Base-by-base conservation (phyloP, 768 basidiomycete species). In the Lactarius akahatsu region DNA sequence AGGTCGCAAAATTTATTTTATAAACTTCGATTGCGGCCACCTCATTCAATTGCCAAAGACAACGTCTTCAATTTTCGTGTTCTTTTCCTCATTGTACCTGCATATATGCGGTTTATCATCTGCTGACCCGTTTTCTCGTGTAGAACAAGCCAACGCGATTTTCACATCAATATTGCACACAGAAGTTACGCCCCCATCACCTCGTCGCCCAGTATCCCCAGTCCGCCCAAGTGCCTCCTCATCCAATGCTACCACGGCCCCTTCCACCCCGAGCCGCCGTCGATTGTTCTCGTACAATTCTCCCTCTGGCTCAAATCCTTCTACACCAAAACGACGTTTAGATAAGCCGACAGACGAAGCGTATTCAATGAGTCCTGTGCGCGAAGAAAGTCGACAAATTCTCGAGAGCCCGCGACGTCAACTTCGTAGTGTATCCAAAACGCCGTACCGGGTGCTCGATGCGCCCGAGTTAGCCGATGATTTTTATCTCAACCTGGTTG, bases 401-500 rank as follows among this genome's bases (percentile, higher is more conserved):
- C 86, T 99, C 55, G 86, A 95, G 69, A 91, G 89, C 62, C 94
- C 96, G 0, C 83, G 92, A 34, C 86, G 92, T 59, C 83, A 88
- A 65, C 84, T 92, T 8, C 86, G 96, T 54, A 88, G 82, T 65
- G 91, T 98, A 1, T 90, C 90, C 79, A 95, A 96, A 76, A 97
- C 96, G 0, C 96, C 96, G 2, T 98, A 96, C 79, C 87, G 97
- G 65, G 96, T 98, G 1, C 84, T 98, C 40, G 96, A 99, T 74
- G 96, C 96, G 9, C 97, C 96, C 0, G 96, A 98, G 63, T 86
- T 99, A 15, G 94, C 94, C 34, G 96, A 98, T 74, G 96, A 99
- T 76, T 99, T 98, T 77, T 98, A 99, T 73, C 89, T 99, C 69
- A 98, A 98, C 73, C 83, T 98, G 13, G 95, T 98, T 28, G 96